Conservation (phyloP, 345 rosid genomes). For the Microcos paniculata region DNA sequence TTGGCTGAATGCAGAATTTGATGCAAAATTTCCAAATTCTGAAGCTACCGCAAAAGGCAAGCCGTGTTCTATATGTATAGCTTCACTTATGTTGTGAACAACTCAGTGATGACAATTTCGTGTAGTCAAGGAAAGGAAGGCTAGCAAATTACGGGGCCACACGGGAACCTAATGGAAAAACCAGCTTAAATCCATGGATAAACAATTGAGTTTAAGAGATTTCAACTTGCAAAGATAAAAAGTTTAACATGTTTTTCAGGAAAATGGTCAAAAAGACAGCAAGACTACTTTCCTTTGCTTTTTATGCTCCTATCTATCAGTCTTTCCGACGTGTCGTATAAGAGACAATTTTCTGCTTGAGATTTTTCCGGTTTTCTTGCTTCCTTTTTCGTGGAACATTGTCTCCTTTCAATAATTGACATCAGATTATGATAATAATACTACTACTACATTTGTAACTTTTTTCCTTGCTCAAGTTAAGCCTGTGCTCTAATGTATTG, state of each 20-base stretch:
- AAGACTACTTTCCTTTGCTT: not conserved
- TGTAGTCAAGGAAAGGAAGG: not conserved
- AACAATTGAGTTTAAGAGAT: not conserved
- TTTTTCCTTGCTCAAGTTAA: not conserved
- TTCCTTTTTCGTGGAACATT: slow-evolving; percentile 5
- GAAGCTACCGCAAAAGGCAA: not conserved
- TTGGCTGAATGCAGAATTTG: not conserved
- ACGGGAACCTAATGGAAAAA: not conserved
- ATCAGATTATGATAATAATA: not conserved
- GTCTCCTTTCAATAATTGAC: not conserved
- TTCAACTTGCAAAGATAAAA: not conserved
- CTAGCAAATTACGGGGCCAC: not conserved
- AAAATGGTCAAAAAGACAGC: not conserved
- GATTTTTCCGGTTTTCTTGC: slow-evolving; percentile 5
- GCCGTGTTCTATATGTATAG: not conserved
- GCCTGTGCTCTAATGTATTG: not conserved
- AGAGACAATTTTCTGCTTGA: not conserved
- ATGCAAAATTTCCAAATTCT: not conserved
- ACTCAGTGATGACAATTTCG: not conserved
- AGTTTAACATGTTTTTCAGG: not conserved
- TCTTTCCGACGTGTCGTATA: slow-evolving; percentile 4
- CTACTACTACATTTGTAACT: not conserved
- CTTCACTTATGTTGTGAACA: not conserved
- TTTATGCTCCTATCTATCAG: not conserved
- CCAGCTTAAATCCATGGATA: not conserved